Percentiles rank a stretch among this genome's conserved stretches.
Evolutionary conservation across 2,329 filamentous ascomycete genomes (phyloP).

Genomic region (Penicillium palitans): DNA sequence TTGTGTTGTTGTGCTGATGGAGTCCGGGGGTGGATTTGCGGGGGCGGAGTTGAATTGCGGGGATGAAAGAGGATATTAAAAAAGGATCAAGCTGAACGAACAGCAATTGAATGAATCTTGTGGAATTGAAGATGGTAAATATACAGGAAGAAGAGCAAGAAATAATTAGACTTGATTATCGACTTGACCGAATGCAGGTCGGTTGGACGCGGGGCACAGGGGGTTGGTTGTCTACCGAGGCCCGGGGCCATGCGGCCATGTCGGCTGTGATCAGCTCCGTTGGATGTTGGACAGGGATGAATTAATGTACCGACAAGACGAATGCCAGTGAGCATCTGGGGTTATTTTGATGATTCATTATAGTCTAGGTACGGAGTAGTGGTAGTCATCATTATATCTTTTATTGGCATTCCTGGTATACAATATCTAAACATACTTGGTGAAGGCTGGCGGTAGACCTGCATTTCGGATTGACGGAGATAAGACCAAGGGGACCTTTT

Average conservation of each 20-base stretch:
- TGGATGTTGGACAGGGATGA: neutral
- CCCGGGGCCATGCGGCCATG: conserved; percentile 26
- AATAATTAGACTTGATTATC: conserved; percentile 13
- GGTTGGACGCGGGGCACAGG: conserved; percentile 26
- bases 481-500: neutral
- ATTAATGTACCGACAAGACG: neutral
- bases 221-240: conserved; percentile 21
- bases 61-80: conserved; percentile 3
- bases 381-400: neutral
- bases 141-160: neutral
- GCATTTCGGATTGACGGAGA: neutral
- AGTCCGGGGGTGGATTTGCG: conserved; percentile 27
- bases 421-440: neutral
- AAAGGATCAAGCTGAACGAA: conserved; percentile 1
- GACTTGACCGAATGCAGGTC: conserved; percentile 12
- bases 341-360: neutral
- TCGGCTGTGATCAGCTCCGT: neutral
- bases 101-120: conserved; percentile 2
- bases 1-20: conserved; percentile 15
- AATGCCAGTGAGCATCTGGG: neutral
- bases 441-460: neutral
- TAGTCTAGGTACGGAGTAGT: neutral
- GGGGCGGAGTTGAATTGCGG: conserved; percentile 25
- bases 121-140: conserved; percentile 1
- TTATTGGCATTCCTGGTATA: neutral